These are phyloP conservation scores for Aspergillus fischeri DNA, from an alignment of 2,329 filamentous ascomycete species.

Conservation along the genomic window DNA sequence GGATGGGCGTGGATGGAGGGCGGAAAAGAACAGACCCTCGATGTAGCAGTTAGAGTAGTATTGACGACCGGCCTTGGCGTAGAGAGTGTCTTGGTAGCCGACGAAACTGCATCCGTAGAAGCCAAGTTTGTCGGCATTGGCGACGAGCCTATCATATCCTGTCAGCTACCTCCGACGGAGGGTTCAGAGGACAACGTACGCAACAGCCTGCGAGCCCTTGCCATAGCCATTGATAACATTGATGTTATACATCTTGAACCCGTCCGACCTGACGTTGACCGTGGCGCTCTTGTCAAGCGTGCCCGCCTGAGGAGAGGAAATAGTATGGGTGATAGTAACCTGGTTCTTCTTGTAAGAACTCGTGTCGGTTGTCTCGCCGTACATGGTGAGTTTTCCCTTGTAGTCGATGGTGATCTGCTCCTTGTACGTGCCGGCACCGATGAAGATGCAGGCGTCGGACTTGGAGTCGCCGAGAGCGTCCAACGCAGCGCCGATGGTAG, in stretches of 20 bases:
- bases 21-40: constrained; percentile 17
- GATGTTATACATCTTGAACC: constrained; percentile 34
- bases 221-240: constrained; percentile 35
- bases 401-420: constrained; percentile 31
- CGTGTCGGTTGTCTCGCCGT: constrained; percentile 29
- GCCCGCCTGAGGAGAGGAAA: constrained; percentile 27
- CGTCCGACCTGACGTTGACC: constrained; percentile 24
- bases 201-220: constrained; percentile 31
- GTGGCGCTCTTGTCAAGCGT: constrained; percentile 29
- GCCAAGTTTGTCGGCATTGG: constrained; percentile 27
- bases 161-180: neutral
- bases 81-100: constrained; percentile 35
- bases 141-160: constrained; percentile 16
- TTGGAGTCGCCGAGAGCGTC: constrained; percentile 20
- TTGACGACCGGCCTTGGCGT: constrained; percentile 30
- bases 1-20: too few relatives aligned
- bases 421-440: constrained; percentile 29
- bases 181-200: constrained; percentile 14
- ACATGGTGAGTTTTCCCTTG: constrained; percentile 25
- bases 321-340: constrained; percentile 30
- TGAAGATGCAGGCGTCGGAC: constrained; percentile 29
- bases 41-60: constrained; percentile 32
- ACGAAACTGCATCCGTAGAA: constrained; percentile 34
- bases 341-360: constrained; percentile 27
- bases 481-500: constrained; percentile 24